Evolutionary conservation across 345 rosid genomes (phyloP).

Genomic region (Bretschneidera sinensis): DNA sequence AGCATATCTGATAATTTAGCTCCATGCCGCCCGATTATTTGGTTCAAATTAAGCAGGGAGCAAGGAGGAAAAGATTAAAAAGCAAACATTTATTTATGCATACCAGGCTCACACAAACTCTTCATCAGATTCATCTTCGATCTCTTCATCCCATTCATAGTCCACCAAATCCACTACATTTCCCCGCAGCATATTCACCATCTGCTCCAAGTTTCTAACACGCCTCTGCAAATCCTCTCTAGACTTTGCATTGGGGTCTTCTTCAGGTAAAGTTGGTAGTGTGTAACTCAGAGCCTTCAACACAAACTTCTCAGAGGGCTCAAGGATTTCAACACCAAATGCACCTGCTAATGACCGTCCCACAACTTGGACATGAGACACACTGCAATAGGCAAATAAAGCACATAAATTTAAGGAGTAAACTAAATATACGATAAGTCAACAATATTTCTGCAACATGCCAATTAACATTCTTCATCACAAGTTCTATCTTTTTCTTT

Average conservation of each 20-base stretch:
- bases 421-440: too few relatives aligned
- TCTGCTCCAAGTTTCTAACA: slow-evolving; percentile 40
- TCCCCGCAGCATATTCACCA: slow-evolving; percentile 42
- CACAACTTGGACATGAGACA: slow-evolving; percentile 54
- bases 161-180: slow-evolving; percentile 32
- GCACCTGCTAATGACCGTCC: slow-evolving; percentile 61
- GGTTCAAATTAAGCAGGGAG: too few relatives aligned
- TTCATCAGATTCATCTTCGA: slow-evolving; percentile 45
- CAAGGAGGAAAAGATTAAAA: too few relatives aligned
- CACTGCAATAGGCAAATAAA: slow-evolving; percentile 43
- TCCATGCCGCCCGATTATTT: too few relatives aligned
- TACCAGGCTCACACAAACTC: slow-evolving; percentile 27
- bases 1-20: too few relatives aligned
- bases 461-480: neutral
- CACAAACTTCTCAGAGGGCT: slow-evolving; percentile 47
- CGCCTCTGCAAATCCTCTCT: slow-evolving; percentile 19
- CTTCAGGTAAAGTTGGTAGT: slow-evolving; percentile 25
- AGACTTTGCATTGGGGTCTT: slow-evolving; percentile 2
- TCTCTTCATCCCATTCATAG: slow-evolving; percentile 43
- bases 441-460: neutral
- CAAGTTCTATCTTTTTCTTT: neutral
- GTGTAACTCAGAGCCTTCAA: slow-evolving; percentile 42
- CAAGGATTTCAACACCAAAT: slow-evolving; percentile 36
- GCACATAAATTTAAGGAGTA: slow-evolving; percentile 1
- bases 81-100: too few relatives aligned